phyloP scores from a whole-genome alignment of 257 asterid species.

The Apocynum venetum region DNA sequence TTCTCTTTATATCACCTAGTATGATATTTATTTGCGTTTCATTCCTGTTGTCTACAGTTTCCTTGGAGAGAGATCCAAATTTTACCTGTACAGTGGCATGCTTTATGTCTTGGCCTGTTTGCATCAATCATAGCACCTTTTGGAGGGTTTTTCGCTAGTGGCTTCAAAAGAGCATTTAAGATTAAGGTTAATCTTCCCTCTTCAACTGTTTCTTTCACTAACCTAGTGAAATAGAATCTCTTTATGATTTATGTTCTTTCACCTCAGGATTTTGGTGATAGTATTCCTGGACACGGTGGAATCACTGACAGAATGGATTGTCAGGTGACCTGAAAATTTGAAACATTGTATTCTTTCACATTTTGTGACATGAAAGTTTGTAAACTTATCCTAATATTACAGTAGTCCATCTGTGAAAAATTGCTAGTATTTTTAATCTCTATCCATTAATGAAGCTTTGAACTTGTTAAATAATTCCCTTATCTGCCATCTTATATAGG shows the following conservation, averaged over 20 bases:
- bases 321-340: conserved; percentile 48
- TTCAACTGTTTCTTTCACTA: neutral
- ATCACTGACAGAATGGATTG: conserved; percentile 99
- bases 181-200: conserved; percentile 53
- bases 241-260: neutral
- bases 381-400: neutral
- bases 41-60: conserved; percentile 35
- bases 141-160: conserved; percentile 99
- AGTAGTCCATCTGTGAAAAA: neutral
- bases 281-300: conserved; percentile 99
- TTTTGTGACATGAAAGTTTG: neutral
- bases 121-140: conserved; percentile 97
- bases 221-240: conserved; percentile 6
- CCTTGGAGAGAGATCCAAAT: conserved; percentile 62
- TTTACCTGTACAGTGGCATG: conserved; percentile 86
- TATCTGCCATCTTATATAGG: neutral
- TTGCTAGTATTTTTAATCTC: neutral
- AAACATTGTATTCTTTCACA: neutral
- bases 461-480: neutral
- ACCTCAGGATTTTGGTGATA: conserved; percentile 91
- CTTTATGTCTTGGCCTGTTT: conserved; percentile 70
- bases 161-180: conserved; percentile 97
- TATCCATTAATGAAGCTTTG: neutral
- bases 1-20: neutral
- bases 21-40: neutral